Evolutionary conservation across 2,329 filamentous ascomycete species (phyloP), one percentile per base, ranked within the genome.

Genomic region (Phoma sp.): DNA sequence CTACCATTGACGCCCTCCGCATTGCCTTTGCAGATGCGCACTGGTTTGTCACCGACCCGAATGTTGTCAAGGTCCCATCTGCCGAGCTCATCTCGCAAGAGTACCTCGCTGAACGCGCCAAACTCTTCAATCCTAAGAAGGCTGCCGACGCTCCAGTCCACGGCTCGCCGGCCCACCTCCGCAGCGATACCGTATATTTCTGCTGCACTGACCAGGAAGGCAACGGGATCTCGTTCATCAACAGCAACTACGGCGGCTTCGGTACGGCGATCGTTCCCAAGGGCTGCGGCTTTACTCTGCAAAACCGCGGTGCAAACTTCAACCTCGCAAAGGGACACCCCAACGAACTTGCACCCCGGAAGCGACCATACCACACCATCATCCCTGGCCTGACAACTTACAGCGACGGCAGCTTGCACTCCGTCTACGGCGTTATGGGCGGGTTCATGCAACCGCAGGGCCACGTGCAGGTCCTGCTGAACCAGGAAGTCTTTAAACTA

Each of bases 401-500:
- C 64, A 78, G 79, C 4, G 92, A 96, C 65, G 85, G 85, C 24
- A 88, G 84, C 43, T 78, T 98, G 52, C 91, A 96, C 74, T 89
- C 86, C 4, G 90, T 96, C 0, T 97, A 94, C 68, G 95, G 95
- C 48, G 94, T 98, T 57, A 98, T 98, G 95, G 95, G 95, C 47
- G 94, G 92, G 2, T 98, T 96, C 77, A 98, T 98, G 90, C 95
- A 99, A 78, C 95, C 95, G 0, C 95, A 98, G 76, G 95, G 94
- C 21, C 95, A 98, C 57, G 88, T 98, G 0, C 95, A 98, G 76
- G 92, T 96, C 0, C 78, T 99, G 9, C 81, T 98, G 2, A 96
- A 96, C 63, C 93, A 96, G 84, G 77, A 96, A 0, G 85, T 92
- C 0, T 96, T 93, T 65, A 86, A 87, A 1, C 81, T 92, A 48